Conservation (phyloP, 2,329 filamentous ascomycete genomes). For the Verticillium isaacii region DNA sequence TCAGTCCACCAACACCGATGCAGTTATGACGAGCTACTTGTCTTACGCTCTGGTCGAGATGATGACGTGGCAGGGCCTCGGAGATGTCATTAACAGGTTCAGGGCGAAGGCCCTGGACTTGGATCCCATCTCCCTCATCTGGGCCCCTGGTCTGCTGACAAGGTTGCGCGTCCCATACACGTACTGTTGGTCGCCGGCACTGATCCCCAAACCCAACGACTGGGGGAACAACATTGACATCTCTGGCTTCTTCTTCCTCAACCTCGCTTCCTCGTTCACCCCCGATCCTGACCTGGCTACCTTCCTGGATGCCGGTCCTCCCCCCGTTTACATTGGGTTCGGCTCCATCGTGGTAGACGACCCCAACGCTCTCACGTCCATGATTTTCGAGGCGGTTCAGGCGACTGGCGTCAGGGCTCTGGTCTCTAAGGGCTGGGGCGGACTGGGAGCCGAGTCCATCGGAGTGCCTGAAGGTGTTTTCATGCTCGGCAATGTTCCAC, state of each 20-base stretch:
- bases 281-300: constrained; percentile 60
- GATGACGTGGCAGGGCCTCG: constrained; percentile 89
- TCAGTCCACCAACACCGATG: constrained; percentile 68
- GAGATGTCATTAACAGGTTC: constrained; percentile 88
- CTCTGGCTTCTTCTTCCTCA: constrained; percentile 72
- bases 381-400: constrained; percentile 67
- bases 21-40: constrained; percentile 74
- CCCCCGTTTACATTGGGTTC: constrained; percentile 79
- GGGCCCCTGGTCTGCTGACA: constrained; percentile 74
- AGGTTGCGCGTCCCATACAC: constrained; percentile 78
- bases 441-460: constrained; percentile 67
- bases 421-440: constrained; percentile 86
- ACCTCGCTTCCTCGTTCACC: constrained; percentile 60
- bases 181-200: constrained; percentile 83
- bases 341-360: constrained; percentile 79
- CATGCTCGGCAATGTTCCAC: constrained; percentile 80
- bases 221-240: constrained; percentile 70
- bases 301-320: constrained; percentile 64
- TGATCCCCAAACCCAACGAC: constrained; percentile 75
- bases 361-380: constrained; percentile 62
- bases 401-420: constrained; percentile 68
- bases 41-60: constrained; percentile 83
- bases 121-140: constrained; percentile 73
- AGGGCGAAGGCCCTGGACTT: constrained; percentile 69
- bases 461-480: constrained; percentile 71